Evolutionary conservation across 78 protist genomes (phyloP), one percentile per base, ranked within the genome.

Genomic region (Pigoraptor vietnamica): DNA sequence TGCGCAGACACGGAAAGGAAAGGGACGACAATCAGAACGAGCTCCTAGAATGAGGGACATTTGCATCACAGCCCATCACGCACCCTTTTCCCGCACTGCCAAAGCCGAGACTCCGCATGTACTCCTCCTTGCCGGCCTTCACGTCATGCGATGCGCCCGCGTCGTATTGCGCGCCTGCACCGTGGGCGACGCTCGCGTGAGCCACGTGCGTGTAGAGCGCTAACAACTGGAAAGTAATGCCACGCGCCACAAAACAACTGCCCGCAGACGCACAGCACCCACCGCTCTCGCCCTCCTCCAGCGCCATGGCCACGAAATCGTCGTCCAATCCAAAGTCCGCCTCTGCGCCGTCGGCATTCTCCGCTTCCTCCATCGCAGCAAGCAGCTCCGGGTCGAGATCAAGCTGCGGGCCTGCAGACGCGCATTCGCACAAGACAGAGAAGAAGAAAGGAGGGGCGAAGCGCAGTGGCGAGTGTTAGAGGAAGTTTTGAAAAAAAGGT

Each of bases 361-460:
- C 90, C 23, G 25, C 89, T 32, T 40, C 91, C 2, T 39, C 93
- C 39, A 91, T 55, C 6, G 39, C 91, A 33, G 90, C 93, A 48
- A 93, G 35, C 10, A 93, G 2, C 39, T 91, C 95, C 0, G 79
- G 40, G 88, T 90, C 92, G 87, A 34, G 19, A 33, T 90, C 92
- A 24, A 86, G 67, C 24, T 48, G 40, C 9, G 55, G 40, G 24
- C 91, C 92, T 79, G 84, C n/a, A 6, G 67, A 48, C 67, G 14
- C 6, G 67, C 67, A 48, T 14, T 6, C 67, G 67, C 67, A 48
- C 67, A 48, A 48, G 14, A 48, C 67, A 48, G 67, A 6, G 67
- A 48, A 6, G 14, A 48, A 48, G 29, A 48, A 48, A 48, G 29
- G 14, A 48, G 14, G 29, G 14, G 14, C 6, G 29, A 48, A 48